Evolutionary conservation across 2,329 filamentous ascomycete genomes (phyloP).

Genomic region (Macrophomina tecta): DNA sequence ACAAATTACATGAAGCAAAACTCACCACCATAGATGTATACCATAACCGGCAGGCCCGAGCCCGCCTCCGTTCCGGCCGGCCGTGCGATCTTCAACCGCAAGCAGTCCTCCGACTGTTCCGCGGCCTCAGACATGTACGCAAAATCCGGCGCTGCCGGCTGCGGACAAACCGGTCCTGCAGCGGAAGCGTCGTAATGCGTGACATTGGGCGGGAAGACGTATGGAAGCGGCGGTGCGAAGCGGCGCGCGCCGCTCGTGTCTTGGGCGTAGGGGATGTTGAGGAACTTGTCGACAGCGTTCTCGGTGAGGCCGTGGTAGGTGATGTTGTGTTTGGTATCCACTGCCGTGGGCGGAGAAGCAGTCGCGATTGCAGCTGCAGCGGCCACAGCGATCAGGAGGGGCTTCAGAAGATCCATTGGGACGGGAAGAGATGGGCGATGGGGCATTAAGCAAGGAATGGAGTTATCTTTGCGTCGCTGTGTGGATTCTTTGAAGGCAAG

Average conservation of each 20-base stretch:
- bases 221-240: slow-evolving; percentile 54
- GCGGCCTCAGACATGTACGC: slow-evolving; percentile 46
- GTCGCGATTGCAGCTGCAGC: not conserved
- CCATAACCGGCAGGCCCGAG: slow-evolving; percentile 58
- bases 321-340: slow-evolving; percentile 34
- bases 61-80: slow-evolving; percentile 51
- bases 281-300: slow-evolving; percentile 56
- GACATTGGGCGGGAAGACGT: slow-evolving; percentile 38
- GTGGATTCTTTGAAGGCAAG: too few relatives aligned
- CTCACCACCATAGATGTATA: slow-evolving; percentile 64
- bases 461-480: too few relatives aligned
- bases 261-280: slow-evolving; percentile 55
- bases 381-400: not conserved
- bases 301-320: slow-evolving; percentile 52
- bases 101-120: slow-evolving; percentile 59
- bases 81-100: slow-evolving; percentile 66
- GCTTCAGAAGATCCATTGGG: too few relatives aligned
- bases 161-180: slow-evolving; percentile 54
- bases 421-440: too few relatives aligned
- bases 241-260: slow-evolving; percentile 48
- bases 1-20: not conserved
- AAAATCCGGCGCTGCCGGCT: slow-evolving; percentile 42
- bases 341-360: not conserved
- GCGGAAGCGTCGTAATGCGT: slow-evolving; percentile 47
- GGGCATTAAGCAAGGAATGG: too few relatives aligned